Percentiles rank a stretch among this genome's conserved stretches.
phyloP scores from a whole-genome alignment of 306 rosid genomes.

The Fragaria nilgerrensis region DNA sequence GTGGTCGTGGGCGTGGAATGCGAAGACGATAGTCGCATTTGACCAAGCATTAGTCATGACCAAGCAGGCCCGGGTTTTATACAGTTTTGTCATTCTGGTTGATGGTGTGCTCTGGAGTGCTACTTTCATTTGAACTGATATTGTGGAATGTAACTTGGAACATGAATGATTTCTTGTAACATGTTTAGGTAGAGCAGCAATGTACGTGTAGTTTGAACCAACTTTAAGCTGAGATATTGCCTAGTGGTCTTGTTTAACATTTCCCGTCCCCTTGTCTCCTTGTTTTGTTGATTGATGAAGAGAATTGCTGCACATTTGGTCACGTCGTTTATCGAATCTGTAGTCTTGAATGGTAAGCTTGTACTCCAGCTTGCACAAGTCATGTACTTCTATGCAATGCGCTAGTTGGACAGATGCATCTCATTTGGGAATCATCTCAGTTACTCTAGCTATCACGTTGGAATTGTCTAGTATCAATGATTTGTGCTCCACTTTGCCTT shows the following conservation, averaged over 20 bases:
- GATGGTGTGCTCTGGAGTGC: not conserved
- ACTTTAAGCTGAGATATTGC: not conserved
- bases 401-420: not conserved
- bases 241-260: not conserved
- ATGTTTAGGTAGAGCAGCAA: slow-evolving; percentile 5
- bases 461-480: too few species aligned
- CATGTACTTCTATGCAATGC: not conserved
- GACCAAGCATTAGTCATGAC: not conserved
- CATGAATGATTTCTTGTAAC: not conserved
- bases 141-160: not conserved
- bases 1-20: slow-evolving; percentile 96
- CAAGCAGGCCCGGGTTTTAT: slow-evolving; percentile 12
- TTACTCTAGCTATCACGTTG: too few species aligned
- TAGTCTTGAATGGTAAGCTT: not conserved
- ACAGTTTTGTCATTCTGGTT: slow-evolving; percentile 14
- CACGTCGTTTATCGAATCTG: not conserved
- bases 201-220: not conserved
- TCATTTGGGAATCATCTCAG: too few species aligned
- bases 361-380: not conserved
- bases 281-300: not conserved
- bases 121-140: not conserved
- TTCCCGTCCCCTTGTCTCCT: not conserved
- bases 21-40: slow-evolving; percentile 50
- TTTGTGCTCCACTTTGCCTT: too few species aligned
- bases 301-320: not conserved